Evolutionary conservation across 371 early-diverging fungal genomes (phyloP).

Genomic region (Umbelopsis sp.): DNA sequence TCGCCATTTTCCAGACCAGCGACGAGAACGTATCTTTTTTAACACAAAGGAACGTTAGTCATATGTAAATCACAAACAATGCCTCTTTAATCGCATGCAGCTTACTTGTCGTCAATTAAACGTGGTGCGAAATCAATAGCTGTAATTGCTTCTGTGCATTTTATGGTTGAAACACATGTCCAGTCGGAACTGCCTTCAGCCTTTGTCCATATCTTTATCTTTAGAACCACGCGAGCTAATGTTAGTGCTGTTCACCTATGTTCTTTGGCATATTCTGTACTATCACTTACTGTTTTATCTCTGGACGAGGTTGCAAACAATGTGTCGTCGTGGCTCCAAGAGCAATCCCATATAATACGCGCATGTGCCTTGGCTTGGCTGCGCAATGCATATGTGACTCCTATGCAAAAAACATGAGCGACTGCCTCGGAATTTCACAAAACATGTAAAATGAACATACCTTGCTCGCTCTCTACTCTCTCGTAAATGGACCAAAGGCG

Average conservation of each 20-base stretch:
- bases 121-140: constrained; percentile 78
- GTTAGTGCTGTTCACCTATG: not conserved
- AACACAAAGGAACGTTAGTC: not conserved
- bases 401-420: not conserved
- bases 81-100: not conserved
- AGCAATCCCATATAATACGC: constrained; percentile 93
- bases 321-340: constrained; percentile 79
- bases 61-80: not conserved
- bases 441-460: not conserved
- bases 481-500: constrained; percentile 85
- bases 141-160: constrained; percentile 78
- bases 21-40: constrained; percentile 73
- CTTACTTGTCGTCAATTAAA: constrained; percentile 42
- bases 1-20: constrained; percentile 84
- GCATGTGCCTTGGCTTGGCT: constrained; percentile 83
- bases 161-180: constrained; percentile 60
- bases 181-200: constrained; percentile 26
- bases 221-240: not conserved
- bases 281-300: constrained; percentile 74
- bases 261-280: constrained; percentile 1
- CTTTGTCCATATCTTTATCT: constrained; percentile 79
- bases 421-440: no score
- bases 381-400: constrained; percentile 62
- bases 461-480: constrained; percentile 42
- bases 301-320: constrained; percentile 92